Conservation (phyloP, 225 moss, liverwort and hornwort species). For the Rhytidiadelphus loreus region DNA sequence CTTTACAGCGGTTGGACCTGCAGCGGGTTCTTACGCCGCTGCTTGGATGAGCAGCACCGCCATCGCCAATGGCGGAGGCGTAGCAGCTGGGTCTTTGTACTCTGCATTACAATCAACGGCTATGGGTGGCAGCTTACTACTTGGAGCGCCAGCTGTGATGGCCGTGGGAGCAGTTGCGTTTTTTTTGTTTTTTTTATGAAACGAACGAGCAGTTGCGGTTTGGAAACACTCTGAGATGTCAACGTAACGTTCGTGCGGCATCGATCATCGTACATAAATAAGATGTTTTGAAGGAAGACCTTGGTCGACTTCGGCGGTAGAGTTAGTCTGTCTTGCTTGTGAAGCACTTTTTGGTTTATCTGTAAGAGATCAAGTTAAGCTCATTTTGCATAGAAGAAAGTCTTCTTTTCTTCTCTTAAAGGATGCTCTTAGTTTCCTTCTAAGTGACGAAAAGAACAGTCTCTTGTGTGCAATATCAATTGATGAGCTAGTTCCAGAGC, state of each 20-base stretch:
- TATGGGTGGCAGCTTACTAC: neutral
- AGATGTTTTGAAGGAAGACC: no score
- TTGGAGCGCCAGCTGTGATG: neutral
- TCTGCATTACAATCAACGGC: neutral
- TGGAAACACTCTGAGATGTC: no score
- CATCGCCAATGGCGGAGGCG: neutral
- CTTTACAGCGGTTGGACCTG: neutral
- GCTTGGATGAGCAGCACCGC: neutral
- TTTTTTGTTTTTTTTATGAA: no score
- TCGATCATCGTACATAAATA: no score
- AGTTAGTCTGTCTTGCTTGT: neutral
- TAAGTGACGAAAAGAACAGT: neutral
- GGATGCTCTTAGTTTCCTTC: neutral
- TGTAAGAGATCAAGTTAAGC: neutral
- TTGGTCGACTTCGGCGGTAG: neutral
- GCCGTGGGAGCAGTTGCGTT: neutral
- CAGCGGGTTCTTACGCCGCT: neutral
- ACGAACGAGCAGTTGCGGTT: no score
- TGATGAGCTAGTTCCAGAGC: no score
- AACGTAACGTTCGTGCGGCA: no score
- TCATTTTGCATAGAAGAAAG: neutral
- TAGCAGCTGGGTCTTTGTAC: neutral
- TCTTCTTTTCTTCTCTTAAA: neutral
- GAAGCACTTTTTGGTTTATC: no score
- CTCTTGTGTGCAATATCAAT: no score